Percentiles rank a stretch among this genome's conserved stretches.
phyloP scores from a whole-genome alignment of 495 filamentous ascomycete species.

The Umbilicaria muhlenbergii region DNA sequence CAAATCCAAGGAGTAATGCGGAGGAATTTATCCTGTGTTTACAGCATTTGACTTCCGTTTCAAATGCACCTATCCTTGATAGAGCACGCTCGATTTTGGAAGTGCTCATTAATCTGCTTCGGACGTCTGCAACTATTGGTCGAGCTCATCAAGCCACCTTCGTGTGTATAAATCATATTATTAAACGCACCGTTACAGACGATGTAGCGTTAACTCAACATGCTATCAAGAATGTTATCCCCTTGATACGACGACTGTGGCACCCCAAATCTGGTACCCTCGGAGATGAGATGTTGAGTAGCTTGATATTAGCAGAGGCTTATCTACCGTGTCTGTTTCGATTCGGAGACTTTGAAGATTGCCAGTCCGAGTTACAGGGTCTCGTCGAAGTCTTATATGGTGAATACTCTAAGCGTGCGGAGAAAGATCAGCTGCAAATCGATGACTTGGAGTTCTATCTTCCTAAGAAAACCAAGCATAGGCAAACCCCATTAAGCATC shows the following conservation, averaged over 20 bases:
- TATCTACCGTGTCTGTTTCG: conserved; percentile 34
- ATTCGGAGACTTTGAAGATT: conserved; percentile 13
- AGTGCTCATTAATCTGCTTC: conserved; percentile 45
- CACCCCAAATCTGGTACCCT: conserved; percentile 40
- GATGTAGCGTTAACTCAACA: conserved; percentile 43
- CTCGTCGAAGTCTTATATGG: conserved; percentile 46
- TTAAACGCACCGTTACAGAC: conserved; percentile 49
- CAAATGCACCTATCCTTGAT: conserved; percentile 55
- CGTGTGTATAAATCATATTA: conserved; percentile 54
- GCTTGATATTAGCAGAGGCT: conserved; percentile 49
- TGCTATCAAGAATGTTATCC: conserved; percentile 43
- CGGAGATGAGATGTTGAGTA: conserved; percentile 58
- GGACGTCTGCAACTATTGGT: conserved; percentile 39
- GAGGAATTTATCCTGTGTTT: conserved; percentile 53
- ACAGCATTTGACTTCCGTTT: conserved; percentile 42
- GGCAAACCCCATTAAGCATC: conserved; percentile 9
- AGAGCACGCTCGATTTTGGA: conserved; percentile 40
- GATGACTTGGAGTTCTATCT: conserved; percentile 51
- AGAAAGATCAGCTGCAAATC: conserved; percentile 57
- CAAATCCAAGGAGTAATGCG: conserved; percentile 17
- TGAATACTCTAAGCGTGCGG: conserved; percentile 57
- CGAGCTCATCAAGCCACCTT: conserved; percentile 56
- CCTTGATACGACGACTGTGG: conserved; percentile 62
- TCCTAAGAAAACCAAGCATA: conserved; percentile 13
- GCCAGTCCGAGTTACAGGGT: conserved; percentile 22